Evolutionary conservation across 176 grass and related monocot species (phyloP), one percentile per base, ranked within the genome.

Genomic region (Phoenix roebelenii): DNA sequence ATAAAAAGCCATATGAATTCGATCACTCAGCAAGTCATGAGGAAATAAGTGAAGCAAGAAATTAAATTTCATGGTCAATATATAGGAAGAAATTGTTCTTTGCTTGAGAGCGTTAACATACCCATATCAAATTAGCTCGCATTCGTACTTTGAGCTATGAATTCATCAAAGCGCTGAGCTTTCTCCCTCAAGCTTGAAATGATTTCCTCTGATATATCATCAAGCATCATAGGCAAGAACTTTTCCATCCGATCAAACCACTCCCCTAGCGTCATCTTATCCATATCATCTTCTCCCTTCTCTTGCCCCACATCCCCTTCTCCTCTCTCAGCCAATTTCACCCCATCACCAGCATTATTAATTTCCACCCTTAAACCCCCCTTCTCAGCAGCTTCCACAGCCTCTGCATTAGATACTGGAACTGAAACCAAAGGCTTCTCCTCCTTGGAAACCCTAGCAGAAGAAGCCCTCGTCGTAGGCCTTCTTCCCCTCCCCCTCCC

Each of bases 211-310:
- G 78, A 65, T 10, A 52, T 66, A 12, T 88, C 75, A 60, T 67
- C 58, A 25, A 91, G 80, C 64, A 67, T 69, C 49, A 59, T 51
- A 5, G 76, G 78, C 50, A 97, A 66, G 61, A 70, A 74, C 52
- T 57, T 59, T 7, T 85, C 78, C 48, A 85, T 85, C 22, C 73
- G 60, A 52, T 73, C 81, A 67, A 97, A 88, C 92, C 92, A 97
- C n/a, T 97, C 68, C 16, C 74, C 57, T 44, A 97, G 25, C 35
- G 92, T 97, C 84, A 97, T 91, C 12, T 84, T 74, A 39, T 90
- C 80, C 63, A 85, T 49, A 74, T 50, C 57, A 63, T 58, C 51
- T 74, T 17, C 32, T 17, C 26, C 22, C 16, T 70, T 3, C 54
- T 70, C 49, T 44, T 66, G 71, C 17, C 25, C 53, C 18, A 26